Conservation (phyloP, 2,329 filamentous ascomycete species). For the Pestalotiopsis sp. region DNA sequence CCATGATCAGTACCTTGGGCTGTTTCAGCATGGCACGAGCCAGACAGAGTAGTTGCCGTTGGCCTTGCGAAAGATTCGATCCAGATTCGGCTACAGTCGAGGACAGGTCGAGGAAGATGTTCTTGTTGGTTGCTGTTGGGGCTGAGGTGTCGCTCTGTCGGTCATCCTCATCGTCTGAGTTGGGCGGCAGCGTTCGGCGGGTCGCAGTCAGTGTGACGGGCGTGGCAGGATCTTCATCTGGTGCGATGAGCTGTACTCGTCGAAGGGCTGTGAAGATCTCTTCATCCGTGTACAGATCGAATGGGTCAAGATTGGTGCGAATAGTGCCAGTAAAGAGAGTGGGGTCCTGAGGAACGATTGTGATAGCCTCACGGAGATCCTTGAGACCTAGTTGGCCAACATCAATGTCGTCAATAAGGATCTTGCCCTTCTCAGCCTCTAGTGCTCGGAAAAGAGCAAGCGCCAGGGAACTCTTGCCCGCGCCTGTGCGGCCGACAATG, state of each 20-base stretch:
- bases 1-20: conserved; percentile 96
- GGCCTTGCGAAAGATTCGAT: conserved; percentile 92
- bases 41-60: conserved; percentile 91
- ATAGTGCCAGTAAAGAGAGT: conserved; percentile 94
- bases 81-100: conserved; percentile 88
- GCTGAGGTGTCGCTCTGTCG: conserved; percentile 24
- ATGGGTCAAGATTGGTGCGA: conserved; percentile 90
- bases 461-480: conserved; percentile 94
- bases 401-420: conserved; percentile 89
- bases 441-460: conserved; percentile 91
- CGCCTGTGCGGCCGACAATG: conserved; percentile 92
- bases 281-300: conserved; percentile 84
- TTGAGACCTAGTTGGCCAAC: conserved; percentile 89
- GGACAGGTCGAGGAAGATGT: conserved; percentile 85
- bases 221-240: conserved; percentile 43
- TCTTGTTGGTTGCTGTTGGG: conserved; percentile 76
- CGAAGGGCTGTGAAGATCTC: conserved; percentile 86
- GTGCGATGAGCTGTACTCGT: conserved; percentile 83
- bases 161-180: conserved; percentile 12
- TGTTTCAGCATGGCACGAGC: conserved; percentile 90
- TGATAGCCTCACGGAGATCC: conserved; percentile 90
- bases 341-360: conserved; percentile 96
- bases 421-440: conserved; percentile 87
- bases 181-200: conserved; percentile 14
- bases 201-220: conserved; percentile 23